phyloP scores from a whole-genome alignment of 257 asterid genomes.

The Ocimum tenuiflorum region DNA sequence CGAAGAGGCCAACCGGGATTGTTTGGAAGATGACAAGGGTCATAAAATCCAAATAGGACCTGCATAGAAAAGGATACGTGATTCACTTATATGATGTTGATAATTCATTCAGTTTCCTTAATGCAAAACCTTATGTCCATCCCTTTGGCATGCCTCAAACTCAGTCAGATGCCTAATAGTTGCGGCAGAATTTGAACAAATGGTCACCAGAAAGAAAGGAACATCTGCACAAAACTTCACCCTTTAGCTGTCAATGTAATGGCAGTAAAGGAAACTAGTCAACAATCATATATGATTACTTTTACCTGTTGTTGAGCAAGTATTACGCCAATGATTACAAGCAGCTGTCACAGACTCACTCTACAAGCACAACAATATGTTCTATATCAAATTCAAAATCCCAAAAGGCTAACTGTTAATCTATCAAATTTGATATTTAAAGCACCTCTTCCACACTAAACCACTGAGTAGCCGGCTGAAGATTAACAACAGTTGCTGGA shows the following conservation, averaged over 20 bases:
- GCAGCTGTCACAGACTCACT: slow-evolving; percentile 53
- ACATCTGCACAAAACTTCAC: slow-evolving; percentile 44
- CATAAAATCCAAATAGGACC: slow-evolving; percentile 88
- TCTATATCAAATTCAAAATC: slow-evolving; percentile 9
- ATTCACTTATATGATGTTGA: slow-evolving; percentile 8
- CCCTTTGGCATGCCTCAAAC: slow-evolving; percentile 58
- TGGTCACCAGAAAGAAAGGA: slow-evolving; percentile 72
- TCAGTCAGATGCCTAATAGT: slow-evolving; percentile 54
- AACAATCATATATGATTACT: slow-evolving; percentile 8
- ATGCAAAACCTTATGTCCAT: slow-evolving; percentile 51
- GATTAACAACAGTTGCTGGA: slow-evolving; percentile 58
- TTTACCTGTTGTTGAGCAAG: slow-evolving; percentile 65
- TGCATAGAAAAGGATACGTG: slow-evolving; percentile 25
- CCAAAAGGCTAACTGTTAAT: neutral
- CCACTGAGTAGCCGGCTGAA: slow-evolving; percentile 72
- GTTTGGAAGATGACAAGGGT: slow-evolving; percentile 69
- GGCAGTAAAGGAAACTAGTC: slow-evolving; percentile 11
- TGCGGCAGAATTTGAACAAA: slow-evolving; percentile 50
- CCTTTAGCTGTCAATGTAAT: slow-evolving; percentile 12
- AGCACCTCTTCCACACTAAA: slow-evolving; percentile 68
- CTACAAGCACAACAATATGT: slow-evolving; percentile 30
- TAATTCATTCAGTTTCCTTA: neutral
- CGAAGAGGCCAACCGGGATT: slow-evolving; percentile 99
- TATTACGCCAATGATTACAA: slow-evolving; percentile 79
- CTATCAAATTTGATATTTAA: slow-evolving; percentile 9